Conservation (phyloP, 768 basidiomycete species). For the Trametes meyenii region DNA sequence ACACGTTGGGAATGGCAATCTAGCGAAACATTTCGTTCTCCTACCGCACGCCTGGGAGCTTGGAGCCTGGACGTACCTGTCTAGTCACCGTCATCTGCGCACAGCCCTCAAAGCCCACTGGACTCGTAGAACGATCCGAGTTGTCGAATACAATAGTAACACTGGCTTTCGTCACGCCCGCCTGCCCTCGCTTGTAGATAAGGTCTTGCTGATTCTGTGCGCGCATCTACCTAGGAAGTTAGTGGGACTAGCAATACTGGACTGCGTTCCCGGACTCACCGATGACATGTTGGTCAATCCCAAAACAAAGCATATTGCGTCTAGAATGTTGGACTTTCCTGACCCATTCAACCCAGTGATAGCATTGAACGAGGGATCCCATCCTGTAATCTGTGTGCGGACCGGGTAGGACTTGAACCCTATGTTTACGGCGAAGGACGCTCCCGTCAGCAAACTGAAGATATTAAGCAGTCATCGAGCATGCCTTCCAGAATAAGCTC, state of each 20-base stretch:
- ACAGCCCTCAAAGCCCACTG: slow-evolving; percentile 75
- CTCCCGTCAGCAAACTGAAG: too few species aligned
- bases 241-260: not conserved
- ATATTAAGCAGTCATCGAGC: slow-evolving; percentile 5
- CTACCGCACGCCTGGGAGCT: not conserved
- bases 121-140: slow-evolving; percentile 83
- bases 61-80: slow-evolving; percentile 58
- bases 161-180: slow-evolving; percentile 94
- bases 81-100: slow-evolving; percentile 96
- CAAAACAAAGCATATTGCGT: slow-evolving; percentile 98
- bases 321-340: slow-evolving; percentile 98
- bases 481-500: slow-evolving; percentile 92
- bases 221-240: slow-evolving; percentile 66
- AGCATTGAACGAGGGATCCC: slow-evolving; percentile 98
- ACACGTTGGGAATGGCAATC: slow-evolving; percentile 91
- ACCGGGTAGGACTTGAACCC: slow-evolving; percentile 99
- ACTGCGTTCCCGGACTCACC: slow-evolving; percentile 44
- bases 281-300: slow-evolving; percentile 98
- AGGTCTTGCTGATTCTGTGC: slow-evolving; percentile 95
- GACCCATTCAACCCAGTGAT: slow-evolving; percentile 96
- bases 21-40: slow-evolving; percentile 33
- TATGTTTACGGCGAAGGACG: slow-evolving; percentile 30
- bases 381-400: slow-evolving; percentile 92
- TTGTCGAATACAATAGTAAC: slow-evolving; percentile 99
- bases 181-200: slow-evolving; percentile 98